These are phyloP conservation scores for Gastrolobium villosum DNA, from an alignment of 306 rosid species.

Conservation along the genomic window DNA sequence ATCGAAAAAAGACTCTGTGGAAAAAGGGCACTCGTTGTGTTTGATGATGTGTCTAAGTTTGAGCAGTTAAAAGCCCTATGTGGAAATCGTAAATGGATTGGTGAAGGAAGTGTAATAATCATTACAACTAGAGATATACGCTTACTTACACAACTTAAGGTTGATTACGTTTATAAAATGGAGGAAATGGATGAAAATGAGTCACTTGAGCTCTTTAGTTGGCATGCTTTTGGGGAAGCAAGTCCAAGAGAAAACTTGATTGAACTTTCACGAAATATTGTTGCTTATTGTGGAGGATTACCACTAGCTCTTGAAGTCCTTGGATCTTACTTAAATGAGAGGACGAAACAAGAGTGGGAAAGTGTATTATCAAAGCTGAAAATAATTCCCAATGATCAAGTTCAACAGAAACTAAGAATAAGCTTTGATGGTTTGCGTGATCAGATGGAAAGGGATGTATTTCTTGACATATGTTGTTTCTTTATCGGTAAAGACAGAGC, in stretches of 20 bases:
- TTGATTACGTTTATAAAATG: not conserved
- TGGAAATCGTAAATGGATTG: not conserved
- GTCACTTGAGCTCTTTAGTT: slow-evolving; percentile 1
- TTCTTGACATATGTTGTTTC: slow-evolving; percentile 49
- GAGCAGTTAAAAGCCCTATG: not conserved
- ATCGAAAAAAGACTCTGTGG: not conserved
- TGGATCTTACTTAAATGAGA: slow-evolving; percentile 45
- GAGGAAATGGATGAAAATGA: not conserved
- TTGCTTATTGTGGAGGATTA: slow-evolving; percentile 36
- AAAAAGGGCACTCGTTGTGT: not conserved
- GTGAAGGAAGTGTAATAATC: slow-evolving; percentile 37
- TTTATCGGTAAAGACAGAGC: slow-evolving; percentile 39
- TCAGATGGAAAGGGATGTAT: slow-evolving; percentile 26
- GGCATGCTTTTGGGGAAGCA: not conserved
- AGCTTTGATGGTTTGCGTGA: slow-evolving; percentile 15
- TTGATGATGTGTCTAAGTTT: not conserved
- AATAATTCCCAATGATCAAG: slow-evolving; percentile 22
- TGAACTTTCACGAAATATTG: slow-evolving; percentile 2
- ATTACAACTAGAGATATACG: not conserved
- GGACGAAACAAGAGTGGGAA: slow-evolving; percentile 34
- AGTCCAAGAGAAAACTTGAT: not conserved
- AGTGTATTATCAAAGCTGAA: slow-evolving; percentile 38
- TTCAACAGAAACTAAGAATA: slow-evolving; percentile 23
- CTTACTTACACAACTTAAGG: not conserved
- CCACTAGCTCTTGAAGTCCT: slow-evolving; percentile 50